Conservation (phyloP, 2,329 filamentous ascomycete genomes). For the Trichoderma atrobrunneum region DNA sequence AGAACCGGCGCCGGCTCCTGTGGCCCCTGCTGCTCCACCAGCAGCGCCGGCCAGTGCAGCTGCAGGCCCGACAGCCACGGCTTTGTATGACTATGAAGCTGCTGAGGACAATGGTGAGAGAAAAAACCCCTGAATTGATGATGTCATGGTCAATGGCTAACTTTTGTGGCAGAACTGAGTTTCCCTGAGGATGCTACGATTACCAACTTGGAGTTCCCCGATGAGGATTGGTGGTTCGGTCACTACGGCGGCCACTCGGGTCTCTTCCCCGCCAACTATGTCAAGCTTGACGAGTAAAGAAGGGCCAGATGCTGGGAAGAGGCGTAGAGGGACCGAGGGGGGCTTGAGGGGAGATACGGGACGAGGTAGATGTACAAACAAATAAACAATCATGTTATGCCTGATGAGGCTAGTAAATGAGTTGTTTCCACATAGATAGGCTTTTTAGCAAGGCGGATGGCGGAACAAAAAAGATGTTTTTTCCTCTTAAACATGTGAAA, state of each 20-base stretch:
- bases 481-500: neutral
- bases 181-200: slow-evolving; percentile 89
- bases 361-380: slow-evolving; percentile 16
- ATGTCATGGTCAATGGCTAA: slow-evolving; percentile 21
- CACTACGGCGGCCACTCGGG: slow-evolving; percentile 75
- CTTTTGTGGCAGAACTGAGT: slow-evolving; percentile 57
- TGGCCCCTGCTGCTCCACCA: slow-evolving; percentile 35
- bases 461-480: neutral
- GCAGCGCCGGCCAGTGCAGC: slow-evolving; percentile 40
- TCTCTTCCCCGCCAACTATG: slow-evolving; percentile 77
- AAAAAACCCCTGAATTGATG: neutral
- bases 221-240: slow-evolving; percentile 98
- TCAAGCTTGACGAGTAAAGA: slow-evolving; percentile 50
- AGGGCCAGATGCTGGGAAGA: neutral
- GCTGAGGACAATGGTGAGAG: slow-evolving; percentile 79
- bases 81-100: slow-evolving; percentile 93
- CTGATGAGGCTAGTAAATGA: slow-evolving; percentile 1
- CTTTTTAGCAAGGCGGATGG: neutral
- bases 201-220: slow-evolving; percentile 84
- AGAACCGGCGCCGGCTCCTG: slow-evolving; percentile 32
- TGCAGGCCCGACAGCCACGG: slow-evolving; percentile 68
- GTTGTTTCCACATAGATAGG: neutral
- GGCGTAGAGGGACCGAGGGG: neutral
- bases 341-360: neutral
- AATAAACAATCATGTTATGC: slow-evolving; percentile 9